Conservation (phyloP, 164 flowering plant genomes). For the Stephania japonica region DNA sequence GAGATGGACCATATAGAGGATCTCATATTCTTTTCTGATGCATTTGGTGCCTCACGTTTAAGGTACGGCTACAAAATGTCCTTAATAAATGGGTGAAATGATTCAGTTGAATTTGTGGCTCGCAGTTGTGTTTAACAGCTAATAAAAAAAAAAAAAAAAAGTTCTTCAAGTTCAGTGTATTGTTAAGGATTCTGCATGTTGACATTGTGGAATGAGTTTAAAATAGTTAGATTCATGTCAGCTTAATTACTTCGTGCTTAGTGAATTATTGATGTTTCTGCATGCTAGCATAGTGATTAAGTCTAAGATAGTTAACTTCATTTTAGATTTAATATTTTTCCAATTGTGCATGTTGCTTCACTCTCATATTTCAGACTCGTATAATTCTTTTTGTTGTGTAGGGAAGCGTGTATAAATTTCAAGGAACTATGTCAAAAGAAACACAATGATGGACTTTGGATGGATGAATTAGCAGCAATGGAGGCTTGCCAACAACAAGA, state of each 20-base stretch:
- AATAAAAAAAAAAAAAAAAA: too few relatives aligned
- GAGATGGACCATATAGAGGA: conserved; percentile 55
- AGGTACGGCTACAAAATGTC: conserved; percentile 40
- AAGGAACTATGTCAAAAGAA: conserved; percentile 70
- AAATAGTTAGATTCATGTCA: not conserved
- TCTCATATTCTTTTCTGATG: conserved; percentile 67
- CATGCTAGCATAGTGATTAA: too few relatives aligned
- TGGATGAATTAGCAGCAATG: conserved; percentile 80
- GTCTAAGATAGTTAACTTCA: too few relatives aligned
- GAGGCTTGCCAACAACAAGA: conserved; percentile 55
- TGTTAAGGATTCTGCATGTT: not conserved
- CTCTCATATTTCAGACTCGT: conserved; percentile 7
- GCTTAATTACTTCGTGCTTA: not conserved
- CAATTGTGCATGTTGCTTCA: not conserved
- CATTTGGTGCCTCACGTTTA: conserved; percentile 86
- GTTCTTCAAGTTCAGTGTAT: not conserved
- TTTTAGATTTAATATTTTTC: too few relatives aligned
- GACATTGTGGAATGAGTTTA: not conserved
- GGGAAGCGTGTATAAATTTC: conserved; percentile 85
- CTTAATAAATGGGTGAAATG: not conserved
- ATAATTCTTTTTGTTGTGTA: conserved; percentile 23
- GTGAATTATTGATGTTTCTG: too few relatives aligned
- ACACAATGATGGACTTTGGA: conserved; percentile 68
- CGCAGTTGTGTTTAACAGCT: too few relatives aligned
- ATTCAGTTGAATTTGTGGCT: not conserved